phyloP scores from a whole-genome alignment of 768 basidiomycete genomes.

The Panaeolus papilionaceus region DNA sequence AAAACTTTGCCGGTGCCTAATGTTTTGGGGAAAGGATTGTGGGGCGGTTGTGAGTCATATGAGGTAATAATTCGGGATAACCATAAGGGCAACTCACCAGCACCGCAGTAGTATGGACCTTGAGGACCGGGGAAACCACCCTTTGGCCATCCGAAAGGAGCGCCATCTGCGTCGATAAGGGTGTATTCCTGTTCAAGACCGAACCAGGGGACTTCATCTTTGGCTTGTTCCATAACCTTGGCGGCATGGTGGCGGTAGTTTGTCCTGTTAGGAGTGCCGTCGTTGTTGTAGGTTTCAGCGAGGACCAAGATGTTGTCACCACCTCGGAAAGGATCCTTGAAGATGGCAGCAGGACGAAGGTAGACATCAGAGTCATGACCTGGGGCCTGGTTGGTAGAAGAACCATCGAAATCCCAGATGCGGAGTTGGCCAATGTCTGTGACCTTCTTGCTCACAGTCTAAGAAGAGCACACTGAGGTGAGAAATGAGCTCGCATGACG shows the following conservation, averaged over 20 bases:
- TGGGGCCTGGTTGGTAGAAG: constrained; percentile 96
- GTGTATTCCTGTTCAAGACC: constrained; percentile 99
- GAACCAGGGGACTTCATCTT: constrained; percentile 89
- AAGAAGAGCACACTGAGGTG: constrained; percentile 20
- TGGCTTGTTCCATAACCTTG: constrained; percentile 95
- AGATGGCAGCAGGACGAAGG: constrained; percentile 95
- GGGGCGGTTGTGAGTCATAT: constrained; percentile 14
- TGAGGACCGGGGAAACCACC: constrained; percentile 99
- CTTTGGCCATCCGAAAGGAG: constrained; percentile 96
- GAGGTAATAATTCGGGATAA: constrained; percentile 23
- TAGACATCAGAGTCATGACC: constrained; percentile 97
- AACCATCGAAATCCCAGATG: constrained; percentile 99
- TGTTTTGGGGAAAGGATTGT: constrained; percentile 10
- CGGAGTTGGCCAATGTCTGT: constrained; percentile 91
- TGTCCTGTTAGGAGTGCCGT: constrained; percentile 96
- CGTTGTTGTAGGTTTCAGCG: constrained; percentile 98
- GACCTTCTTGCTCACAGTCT: constrained; percentile 90
- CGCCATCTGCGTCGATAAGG: constrained; percentile 90
- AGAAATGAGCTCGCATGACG: constrained; percentile 17
- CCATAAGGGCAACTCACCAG: constrained; percentile 62
- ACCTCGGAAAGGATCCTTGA: constrained; percentile 99
- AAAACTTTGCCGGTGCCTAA: constrained; percentile 96
- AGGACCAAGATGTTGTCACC: constrained; percentile 98
- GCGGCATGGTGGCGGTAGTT: constrained; percentile 94
- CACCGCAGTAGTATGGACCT: constrained; percentile 99